A percentile compares a stretch with the other conserved stretches of the same genome.
Evolutionary conservation across 2,329 filamentous ascomycete species (phyloP).

Genomic region (Dichotomopilus funicola): DNA sequence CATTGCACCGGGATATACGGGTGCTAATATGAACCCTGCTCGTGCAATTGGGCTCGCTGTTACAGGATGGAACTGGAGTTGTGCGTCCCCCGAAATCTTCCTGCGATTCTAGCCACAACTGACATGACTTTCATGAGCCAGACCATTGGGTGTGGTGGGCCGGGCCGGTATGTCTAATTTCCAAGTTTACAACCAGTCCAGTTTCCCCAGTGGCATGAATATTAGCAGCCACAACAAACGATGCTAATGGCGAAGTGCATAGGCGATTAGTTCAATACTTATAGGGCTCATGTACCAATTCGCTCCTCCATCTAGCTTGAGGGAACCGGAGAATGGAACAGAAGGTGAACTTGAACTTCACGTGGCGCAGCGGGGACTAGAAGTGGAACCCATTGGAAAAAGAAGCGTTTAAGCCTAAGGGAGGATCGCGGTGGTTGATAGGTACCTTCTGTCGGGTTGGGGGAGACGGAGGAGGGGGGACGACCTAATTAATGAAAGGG

Average conservation of each 20-base stretch:
- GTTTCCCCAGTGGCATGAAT: not conserved
- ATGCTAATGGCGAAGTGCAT: not conserved
- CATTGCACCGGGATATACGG: constrained; percentile 35
- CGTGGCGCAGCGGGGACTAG: not conserved
- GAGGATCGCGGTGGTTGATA: too few species aligned
- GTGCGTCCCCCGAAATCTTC: not conserved
- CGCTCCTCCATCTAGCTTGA: constrained; percentile 27
- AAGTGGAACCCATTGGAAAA: too few species aligned
- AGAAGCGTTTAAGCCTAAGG: too few species aligned
- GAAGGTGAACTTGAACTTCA: not conserved
- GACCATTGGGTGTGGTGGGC: constrained; percentile 36
- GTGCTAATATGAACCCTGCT: constrained; percentile 39
- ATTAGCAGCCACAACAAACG: not conserved
- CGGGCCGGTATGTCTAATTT: constrained; percentile 25
- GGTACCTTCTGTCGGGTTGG: too few species aligned
- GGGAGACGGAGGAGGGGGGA: too few species aligned
- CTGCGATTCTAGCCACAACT: constrained; percentile 15
- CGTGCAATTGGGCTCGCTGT: constrained; percentile 39
- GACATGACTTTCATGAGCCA: constrained; percentile 6
- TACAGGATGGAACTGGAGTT: constrained; percentile 27
- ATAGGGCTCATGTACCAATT: constrained; percentile 26
- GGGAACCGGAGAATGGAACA: not conserved
- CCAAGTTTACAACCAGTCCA: not conserved
- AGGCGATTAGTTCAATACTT: constrained; percentile 23
- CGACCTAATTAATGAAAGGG: too few species aligned